These are phyloP conservation scores for Candida succiphila DNA, from an alignment of 805 yeast species.

Conservation along the genomic window DNA sequence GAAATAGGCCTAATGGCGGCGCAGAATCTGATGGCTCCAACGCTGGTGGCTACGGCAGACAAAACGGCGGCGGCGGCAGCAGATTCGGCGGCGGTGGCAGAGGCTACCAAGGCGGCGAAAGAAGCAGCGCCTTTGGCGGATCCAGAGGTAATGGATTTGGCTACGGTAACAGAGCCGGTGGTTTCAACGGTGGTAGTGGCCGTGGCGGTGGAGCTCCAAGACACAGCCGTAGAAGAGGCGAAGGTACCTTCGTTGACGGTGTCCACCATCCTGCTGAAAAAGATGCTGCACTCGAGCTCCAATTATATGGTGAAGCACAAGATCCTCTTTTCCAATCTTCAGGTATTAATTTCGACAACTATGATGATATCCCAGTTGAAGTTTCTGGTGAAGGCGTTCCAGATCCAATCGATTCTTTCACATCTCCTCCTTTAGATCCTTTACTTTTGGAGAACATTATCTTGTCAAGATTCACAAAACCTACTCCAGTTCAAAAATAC, in stretches of 20 bases:
- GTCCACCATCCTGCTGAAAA: conserved; percentile 74
- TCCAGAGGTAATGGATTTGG: conserved; percentile 21
- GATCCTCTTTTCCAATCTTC: conserved; percentile 77
- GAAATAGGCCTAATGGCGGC: conserved; percentile 21
- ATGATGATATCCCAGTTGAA: conserved; percentile 98
- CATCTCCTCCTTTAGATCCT: conserved; percentile 84
- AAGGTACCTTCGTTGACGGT: conserved; percentile 83
- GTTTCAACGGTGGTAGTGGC: conserved; percentile 21
- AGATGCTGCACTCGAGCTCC: conserved; percentile 62
- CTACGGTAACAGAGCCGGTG: conserved; percentile 21
- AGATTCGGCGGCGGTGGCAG: conserved; percentile 17
- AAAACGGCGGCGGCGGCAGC: conserved; percentile 20
- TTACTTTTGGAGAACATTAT: conserved; percentile 80
- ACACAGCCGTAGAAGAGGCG: conserved; percentile 34
- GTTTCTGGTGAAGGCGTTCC: conserved; percentile 94
- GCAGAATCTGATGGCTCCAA: conserved; percentile 18
- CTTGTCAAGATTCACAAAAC: conserved; percentile 84
- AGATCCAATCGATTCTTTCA: conserved; percentile 81
- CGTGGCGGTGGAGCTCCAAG: conserved; percentile 26
- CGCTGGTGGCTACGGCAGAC: conserved; percentile 19
- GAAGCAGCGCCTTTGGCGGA: too few species aligned
- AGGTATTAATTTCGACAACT: conserved; percentile 97
- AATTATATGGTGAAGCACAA: conserved; percentile 73
- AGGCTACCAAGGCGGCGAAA: conserved; percentile 18
- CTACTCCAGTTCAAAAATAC: conserved; percentile 95